Evolutionary conservation across 305 asterid genomes (phyloP).

Genomic region (Rubia balearica): DNA sequence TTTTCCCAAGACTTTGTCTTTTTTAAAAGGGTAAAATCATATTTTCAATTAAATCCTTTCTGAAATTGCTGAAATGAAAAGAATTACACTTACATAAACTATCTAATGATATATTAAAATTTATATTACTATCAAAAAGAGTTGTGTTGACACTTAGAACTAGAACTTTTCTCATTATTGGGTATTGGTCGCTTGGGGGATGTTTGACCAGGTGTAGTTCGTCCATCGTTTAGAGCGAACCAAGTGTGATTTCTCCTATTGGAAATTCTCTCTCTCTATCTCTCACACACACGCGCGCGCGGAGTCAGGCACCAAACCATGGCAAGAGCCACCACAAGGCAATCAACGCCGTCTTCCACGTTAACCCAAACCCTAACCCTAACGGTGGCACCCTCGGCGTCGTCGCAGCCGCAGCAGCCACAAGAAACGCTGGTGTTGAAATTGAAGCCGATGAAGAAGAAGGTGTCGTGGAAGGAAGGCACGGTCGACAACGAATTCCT

Average conservation of each 20-base stretch:
- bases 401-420: slow-evolving; percentile 39
- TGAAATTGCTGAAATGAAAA: too few species aligned
- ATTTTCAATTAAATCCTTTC: too few species aligned
- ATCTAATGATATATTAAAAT: too few species aligned
- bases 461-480: slow-evolving; percentile 90
- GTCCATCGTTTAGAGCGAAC: too few species aligned
- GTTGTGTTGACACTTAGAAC: too few species aligned
- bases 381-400: slow-evolving; percentile 26
- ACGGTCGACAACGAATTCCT: slow-evolving; percentile 84
- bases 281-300: background rate
- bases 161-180: too few species aligned
- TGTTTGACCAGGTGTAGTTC: too few species aligned
- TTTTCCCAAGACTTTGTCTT: too few species aligned
- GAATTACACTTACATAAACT: too few species aligned
- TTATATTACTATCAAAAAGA: too few species aligned
- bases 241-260: background rate
- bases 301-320: background rate
- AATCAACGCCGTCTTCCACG: background rate
- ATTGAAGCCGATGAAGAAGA: slow-evolving; percentile 61
- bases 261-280: background rate
- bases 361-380: slow-evolving; percentile 25
- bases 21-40: too few species aligned
- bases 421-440: slow-evolving; percentile 59
- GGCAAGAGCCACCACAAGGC: background rate
- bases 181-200: too few species aligned